Evolutionary conservation across 257 asterid species (phyloP).

Genomic region (Ehretia macrophylla): DNA sequence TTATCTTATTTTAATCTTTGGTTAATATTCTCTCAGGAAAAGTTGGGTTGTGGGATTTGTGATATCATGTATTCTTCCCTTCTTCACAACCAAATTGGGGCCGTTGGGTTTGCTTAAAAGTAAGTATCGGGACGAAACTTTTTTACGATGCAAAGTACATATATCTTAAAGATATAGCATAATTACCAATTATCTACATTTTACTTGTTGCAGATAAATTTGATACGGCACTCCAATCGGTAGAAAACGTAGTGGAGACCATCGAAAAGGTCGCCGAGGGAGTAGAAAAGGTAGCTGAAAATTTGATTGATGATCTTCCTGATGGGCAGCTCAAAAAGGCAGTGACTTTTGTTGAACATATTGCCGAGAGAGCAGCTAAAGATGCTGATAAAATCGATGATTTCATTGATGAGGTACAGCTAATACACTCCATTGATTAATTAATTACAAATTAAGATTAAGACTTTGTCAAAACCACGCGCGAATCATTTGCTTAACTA

Average conservation of each 20-base stretch:
- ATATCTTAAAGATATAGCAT: neutral
- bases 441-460: neutral
- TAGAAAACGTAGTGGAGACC: slow-evolving; percentile 50
- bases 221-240: slow-evolving; percentile 32
- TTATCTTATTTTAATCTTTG: no score
- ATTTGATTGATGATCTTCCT: slow-evolving; percentile 45
- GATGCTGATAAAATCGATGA: slow-evolving; percentile 44
- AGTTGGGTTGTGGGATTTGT: neutral
- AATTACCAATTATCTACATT: neutral
- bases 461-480: neutral
- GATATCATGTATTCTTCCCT: neutral
- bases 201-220: slow-evolving; percentile 31
- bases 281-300: slow-evolving; percentile 53
- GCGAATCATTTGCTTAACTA: neutral
- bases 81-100: neutral
- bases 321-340: slow-evolving; percentile 43
- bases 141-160: neutral
- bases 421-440: neutral
- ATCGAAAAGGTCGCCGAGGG: slow-evolving; percentile 58
- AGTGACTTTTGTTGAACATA: slow-evolving; percentile 31
- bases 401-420: slow-evolving; percentile 51
- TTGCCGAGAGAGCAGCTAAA: slow-evolving; percentile 52
- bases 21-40: neutral
- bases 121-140: neutral
- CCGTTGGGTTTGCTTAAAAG: neutral